A percentile compares a stretch with the other conserved stretches of the same genome.
Conservation (phyloP, 108 stramenopile species). For the Hondaea fermentalgiana region DNA sequence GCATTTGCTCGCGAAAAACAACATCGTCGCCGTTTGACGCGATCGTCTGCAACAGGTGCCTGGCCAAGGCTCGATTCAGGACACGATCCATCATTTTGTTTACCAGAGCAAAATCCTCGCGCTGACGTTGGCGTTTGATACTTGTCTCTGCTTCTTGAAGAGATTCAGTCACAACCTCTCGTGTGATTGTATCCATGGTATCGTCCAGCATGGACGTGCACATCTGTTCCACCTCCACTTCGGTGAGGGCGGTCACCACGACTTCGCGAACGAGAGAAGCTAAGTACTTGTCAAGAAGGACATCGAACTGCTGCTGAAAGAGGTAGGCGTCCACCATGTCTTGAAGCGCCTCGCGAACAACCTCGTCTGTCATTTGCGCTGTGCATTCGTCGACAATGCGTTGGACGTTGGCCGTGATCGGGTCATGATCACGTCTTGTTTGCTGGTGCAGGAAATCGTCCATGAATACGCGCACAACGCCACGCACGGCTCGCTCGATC, state of each 20-base stretch:
- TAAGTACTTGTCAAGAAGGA: neutral
- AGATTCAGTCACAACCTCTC: neutral
- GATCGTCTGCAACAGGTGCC: neutral
- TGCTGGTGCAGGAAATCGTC: neutral
- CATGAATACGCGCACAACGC: neutral
- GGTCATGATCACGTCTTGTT: neutral
- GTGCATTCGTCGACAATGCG: neutral
- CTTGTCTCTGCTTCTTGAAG: neutral
- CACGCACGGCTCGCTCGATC: neutral
- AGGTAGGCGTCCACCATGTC: neutral
- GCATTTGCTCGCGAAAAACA: neutral
- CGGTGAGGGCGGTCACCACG: neutral
- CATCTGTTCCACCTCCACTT: neutral
- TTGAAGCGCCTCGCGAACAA: neutral
- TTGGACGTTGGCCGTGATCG: neutral
- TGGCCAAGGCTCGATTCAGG: neutral
- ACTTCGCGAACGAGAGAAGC: neutral
- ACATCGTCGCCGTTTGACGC: neutral
- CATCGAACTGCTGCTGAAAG: neutral
- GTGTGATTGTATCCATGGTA: neutral
- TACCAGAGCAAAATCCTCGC: neutral
- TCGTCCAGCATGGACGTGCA: neutral
- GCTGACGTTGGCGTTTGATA: neutral
- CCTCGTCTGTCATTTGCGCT: neutral
- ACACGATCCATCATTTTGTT: neutral